phyloP scores from a whole-genome alignment of 1,284 basidiomycete genomes.

The Puccinia novopanici region DNA sequence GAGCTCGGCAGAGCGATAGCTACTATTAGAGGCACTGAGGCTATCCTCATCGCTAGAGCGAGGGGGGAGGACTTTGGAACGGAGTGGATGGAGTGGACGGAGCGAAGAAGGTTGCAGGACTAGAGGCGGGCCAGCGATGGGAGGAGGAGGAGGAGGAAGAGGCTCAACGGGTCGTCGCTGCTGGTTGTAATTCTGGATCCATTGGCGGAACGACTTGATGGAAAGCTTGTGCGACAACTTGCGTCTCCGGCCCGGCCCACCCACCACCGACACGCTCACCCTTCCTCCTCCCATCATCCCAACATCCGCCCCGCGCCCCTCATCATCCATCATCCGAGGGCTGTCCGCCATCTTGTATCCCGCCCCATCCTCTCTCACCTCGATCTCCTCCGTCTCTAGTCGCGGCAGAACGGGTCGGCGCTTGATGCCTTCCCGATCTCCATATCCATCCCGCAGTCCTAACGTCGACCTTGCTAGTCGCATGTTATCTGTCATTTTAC shows the following conservation, averaged over 20 bases:
- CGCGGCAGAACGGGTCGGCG: neutral
- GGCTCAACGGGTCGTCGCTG: neutral
- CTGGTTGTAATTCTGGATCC: slow-evolving; percentile 34
- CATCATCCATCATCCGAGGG: neutral
- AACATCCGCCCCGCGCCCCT: neutral
- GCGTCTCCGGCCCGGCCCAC: neutral
- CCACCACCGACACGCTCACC: neutral
- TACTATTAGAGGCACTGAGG: neutral
- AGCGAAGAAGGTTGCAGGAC: neutral
- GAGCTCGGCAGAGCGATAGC: neutral
- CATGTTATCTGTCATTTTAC: slow-evolving; percentile 9
- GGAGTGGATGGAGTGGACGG: neutral
- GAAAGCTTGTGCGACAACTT: slow-evolving; percentile 12
- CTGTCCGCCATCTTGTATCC: neutral
- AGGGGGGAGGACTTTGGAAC: neutral
- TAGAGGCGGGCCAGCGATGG: neutral
- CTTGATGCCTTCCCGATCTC: slow-evolving; percentile 11
- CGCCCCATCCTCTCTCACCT: too few species aligned
- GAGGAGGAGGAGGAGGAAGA: neutral
- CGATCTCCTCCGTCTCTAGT: slow-evolving; percentile 16
- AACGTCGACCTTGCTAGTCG: slow-evolving; percentile 21
- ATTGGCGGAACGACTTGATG: slow-evolving; percentile 32
- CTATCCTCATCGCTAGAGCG: neutral
- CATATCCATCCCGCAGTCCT: slow-evolving; percentile 35
- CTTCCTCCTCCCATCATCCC: neutral